phyloP scores from a whole-genome alignment of 1,284 basidiomycete species.

The Porodaedalea pini region DNA sequence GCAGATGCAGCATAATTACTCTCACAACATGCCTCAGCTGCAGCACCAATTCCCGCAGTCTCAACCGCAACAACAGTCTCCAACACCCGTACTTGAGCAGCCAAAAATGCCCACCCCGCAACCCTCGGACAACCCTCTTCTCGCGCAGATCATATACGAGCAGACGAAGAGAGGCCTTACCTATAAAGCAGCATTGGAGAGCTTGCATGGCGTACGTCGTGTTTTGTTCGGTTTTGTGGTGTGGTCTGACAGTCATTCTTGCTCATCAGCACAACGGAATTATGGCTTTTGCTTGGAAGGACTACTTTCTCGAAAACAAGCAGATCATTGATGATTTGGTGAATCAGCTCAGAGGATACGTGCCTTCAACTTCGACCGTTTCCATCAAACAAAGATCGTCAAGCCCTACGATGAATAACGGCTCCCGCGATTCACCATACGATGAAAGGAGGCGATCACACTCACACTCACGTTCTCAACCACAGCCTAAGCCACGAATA shows the following conservation, averaged over 20 bases:
- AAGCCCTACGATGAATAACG: neutral
- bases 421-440: neutral
- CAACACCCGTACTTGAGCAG: neutral
- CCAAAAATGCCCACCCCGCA: slow-evolving; percentile 7
- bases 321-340: slow-evolving; percentile 52
- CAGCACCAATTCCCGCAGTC: slow-evolving; percentile 1
- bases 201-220: slow-evolving; percentile 40
- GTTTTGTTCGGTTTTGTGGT: slow-evolving; percentile 11
- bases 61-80: neutral
- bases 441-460: neutral
- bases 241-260: slow-evolving; percentile 22
- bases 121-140: slow-evolving; percentile 9
- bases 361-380: neutral
- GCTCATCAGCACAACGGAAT: slow-evolving; percentile 41
- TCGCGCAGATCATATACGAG: slow-evolving; percentile 19
- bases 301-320: slow-evolving; percentile 67
- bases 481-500: neutral
- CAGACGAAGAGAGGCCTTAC: slow-evolving; percentile 14
- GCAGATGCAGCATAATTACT: slow-evolving; percentile 17
- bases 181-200: slow-evolving; percentile 33
- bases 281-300: slow-evolving; percentile 56
- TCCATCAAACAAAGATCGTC: neutral
- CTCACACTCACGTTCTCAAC: neutral
- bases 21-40: neutral
- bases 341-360: slow-evolving; percentile 23